Base-by-base conservation (phyloP, 495 filamentous ascomycete genomes). In the Annulohypoxylon maeteangense region DNA sequence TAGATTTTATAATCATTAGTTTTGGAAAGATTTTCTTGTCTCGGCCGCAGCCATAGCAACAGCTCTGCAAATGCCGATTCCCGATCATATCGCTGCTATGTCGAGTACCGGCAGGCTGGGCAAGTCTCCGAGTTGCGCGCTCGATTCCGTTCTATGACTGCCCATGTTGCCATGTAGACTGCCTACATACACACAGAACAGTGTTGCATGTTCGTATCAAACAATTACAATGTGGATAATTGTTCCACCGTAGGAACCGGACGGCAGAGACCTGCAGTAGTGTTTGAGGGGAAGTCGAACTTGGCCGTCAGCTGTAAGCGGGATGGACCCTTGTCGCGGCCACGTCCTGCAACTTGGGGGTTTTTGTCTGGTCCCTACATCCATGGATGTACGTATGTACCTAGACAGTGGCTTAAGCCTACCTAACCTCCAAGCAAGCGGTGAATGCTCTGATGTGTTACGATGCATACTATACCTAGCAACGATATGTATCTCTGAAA, bases 1-100 rank as follows among this genome's bases (percentile, higher is more conserved):
- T 18, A 67, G 62, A 71, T 63, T 42, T 34, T 48, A 27, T 32
- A 65, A 64, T 20, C 56, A 25, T 47, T 53, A 11, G 25, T n/a
- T n/a, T n/a, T n/a, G n/a, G n/a, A n/a, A 40, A 57, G 18, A 29
- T 38, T 32, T 32, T 36, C 54, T 25, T n/a, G 11, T 50, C 48
- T 31, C 23, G 31, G 38, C 31, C 16, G 18, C 38, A 40, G 45
- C 31, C 29, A 32, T 5, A 11, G n/a, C n/a, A 20, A 54, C 14
- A 54, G n/a, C 14, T 53, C 32, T 72, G 58, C 60, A 38, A 68
- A 72, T 72, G 54, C 70, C 70, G 70, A 68, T 68, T 61, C 47
- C 65, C 60, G 65, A 68, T 48, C 62, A 71, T 62, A 72, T 72
- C 59, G 58, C 70, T 68, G 64, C 70, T 68, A 25, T 65, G 66